Base-by-base conservation (phyloP, 306 rosid species). In the Cucurbita ficifolia region DNA sequence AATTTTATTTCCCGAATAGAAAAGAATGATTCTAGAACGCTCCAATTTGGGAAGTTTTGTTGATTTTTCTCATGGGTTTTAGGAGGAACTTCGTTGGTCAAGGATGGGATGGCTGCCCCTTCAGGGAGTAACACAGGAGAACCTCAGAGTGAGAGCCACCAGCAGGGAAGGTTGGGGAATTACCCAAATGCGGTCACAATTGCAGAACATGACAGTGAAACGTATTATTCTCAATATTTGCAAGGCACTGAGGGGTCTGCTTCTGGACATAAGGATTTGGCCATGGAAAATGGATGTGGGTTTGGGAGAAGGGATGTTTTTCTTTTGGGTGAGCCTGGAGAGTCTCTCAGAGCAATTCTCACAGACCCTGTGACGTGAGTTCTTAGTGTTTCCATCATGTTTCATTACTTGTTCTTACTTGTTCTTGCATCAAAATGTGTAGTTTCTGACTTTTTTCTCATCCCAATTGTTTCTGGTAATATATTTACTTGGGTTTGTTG, bases 351-450 rank as follows among this genome's bases (percentile, higher is more conserved):
- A 82, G 79, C 86, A 0, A 87, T 89, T 83, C 89, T 95, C 74
- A 86, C 96, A 11, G 99, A 95, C 76, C 91, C 97, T 62, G 87
- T 95, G 29, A 95, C 91, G 99, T 95, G 83, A 85, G 97, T 84
- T 70, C 45, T 33, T 33, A 29, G 56, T 49, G 59, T 48, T 14
- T 70, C 57, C 42, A 49, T 69, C 11, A 16, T 63, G 77, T 58
- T 74, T 12, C 24, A 45, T 51, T 50, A 45, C 21, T 11, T 43
- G 49, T 49, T 70, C 39, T 70, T 48, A 8, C 24, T 8, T 63
- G 17, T 38, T 62, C 48, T 62, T 17, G 49, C 48, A 35, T 58
- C 7, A 57, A 56, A 21, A 10, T 29, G 24, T 33, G 19, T 38
- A 39, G 48, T 39, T 38, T 39, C 24, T 33, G 3, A 29, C 35